These are phyloP conservation scores for Mitosporidium daphniae DNA, from an alignment of 371 early-diverging fungal species.

Conservation along the genomic window DNA sequence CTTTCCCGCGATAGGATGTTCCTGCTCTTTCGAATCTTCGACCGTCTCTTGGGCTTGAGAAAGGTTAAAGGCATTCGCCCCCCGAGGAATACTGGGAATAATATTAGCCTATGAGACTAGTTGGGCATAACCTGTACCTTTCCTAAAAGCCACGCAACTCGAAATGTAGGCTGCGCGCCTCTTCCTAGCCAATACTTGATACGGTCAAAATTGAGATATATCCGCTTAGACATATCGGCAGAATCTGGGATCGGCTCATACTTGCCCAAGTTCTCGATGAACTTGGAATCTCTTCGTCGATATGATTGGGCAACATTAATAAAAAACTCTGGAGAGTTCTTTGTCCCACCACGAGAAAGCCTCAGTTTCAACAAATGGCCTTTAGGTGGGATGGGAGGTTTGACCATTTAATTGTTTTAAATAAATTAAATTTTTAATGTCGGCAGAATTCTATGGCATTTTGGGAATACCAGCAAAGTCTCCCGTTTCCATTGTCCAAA, in stretches of 20 bases:
- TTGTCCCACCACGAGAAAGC: too few species aligned
- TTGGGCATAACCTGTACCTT: constrained; percentile 18
- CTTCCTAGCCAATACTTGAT: constrained; percentile 75
- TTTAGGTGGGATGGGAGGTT: too few species aligned
- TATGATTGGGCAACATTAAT: constrained; percentile 51
- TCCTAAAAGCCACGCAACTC: constrained; percentile 41
- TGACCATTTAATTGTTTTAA: too few species aligned
- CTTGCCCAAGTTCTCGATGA: constrained; percentile 52
- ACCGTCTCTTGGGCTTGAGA: too few species aligned
- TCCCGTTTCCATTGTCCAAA: too few species aligned
- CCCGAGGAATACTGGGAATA: not conserved
- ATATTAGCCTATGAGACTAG: constrained; percentile 1
- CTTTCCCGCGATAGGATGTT: too few species aligned
- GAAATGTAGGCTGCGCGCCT: constrained; percentile 58
- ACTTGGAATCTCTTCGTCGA: constrained; percentile 39
- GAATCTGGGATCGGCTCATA: constrained; percentile 45
- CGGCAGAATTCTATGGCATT: too few species aligned
- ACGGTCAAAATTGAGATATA: constrained; percentile 42
- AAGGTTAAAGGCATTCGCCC: too few species aligned
- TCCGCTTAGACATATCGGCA: constrained; percentile 29
- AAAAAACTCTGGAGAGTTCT: constrained; percentile 60
- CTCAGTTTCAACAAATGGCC: too few species aligned
- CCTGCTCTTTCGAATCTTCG: too few species aligned
- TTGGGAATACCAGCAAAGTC: too few species aligned
- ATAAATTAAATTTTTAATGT: too few species aligned